Evolutionary conservation across 805 yeast species (phyloP).

Genomic region (Ogataea salicorniae): DNA sequence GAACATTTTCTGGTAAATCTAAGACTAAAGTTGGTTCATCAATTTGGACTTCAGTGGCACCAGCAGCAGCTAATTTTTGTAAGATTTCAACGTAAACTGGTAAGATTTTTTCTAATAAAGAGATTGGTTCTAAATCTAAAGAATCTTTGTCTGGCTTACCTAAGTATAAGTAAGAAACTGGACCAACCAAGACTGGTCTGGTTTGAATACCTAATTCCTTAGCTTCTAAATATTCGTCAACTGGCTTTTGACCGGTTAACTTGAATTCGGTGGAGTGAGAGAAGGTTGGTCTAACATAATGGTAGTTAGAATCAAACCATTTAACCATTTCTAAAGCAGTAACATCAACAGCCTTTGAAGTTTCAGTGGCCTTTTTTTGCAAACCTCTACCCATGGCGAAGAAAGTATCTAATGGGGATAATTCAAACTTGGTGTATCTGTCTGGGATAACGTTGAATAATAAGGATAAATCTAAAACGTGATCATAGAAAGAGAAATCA

Average conservation of each 20-base stretch:
- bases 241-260: conserved; percentile 94
- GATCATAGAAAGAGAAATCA: conserved; percentile 98
- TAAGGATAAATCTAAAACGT: conserved; percentile 86
- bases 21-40: conserved; percentile 97
- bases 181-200: conserved; percentile 96
- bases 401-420: conserved; percentile 83
- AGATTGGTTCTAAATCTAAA: conserved; percentile 87
- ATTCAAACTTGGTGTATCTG: conserved; percentile 88
- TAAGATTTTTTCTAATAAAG: conserved; percentile 80
- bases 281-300: conserved; percentile 99
- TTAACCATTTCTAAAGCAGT: conserved; percentile 99
- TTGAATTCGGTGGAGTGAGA: conserved; percentile 92
- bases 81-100: conserved; percentile 92
- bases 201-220: conserved; percentile 93
- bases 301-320: conserved; percentile 99
- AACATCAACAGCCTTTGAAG: conserved; percentile 88
- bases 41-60: conserved; percentile 92
- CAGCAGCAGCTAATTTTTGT: conserved; percentile 84
- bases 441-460: conserved; percentile 95
- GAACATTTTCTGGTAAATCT: conserved; percentile 80
- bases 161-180: conserved; percentile 87
- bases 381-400: conserved; percentile 99
- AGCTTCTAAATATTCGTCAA: conserved; percentile 96
- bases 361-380: conserved; percentile 90
- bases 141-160: conserved; percentile 99